Evolutionary conservation across 2,329 filamentous ascomycete genomes (phyloP).

Genomic region (Alternaria consortialis): DNA sequence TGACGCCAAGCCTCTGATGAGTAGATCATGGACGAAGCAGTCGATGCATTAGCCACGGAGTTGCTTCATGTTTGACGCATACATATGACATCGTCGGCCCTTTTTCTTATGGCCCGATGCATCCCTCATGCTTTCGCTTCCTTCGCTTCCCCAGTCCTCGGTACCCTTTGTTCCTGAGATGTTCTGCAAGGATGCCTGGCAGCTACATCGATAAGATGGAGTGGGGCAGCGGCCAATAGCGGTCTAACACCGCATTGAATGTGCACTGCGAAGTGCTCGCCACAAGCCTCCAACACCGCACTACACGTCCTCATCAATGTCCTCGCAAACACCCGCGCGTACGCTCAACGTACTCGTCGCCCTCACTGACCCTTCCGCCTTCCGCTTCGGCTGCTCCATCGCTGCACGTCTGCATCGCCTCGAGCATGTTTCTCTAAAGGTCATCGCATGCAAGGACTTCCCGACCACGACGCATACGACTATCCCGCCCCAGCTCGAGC

Average conservation of each 20-base stretch:
- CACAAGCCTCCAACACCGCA: constrained; percentile 12
- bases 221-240: constrained; percentile 33
- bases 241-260: constrained; percentile 25
- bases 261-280: constrained; percentile 1
- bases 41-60: neutral
- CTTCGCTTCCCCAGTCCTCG: neutral
- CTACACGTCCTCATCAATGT: constrained; percentile 25
- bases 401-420: constrained; percentile 74
- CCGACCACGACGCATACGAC: constrained; percentile 31
- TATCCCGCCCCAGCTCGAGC: constrained; percentile 39
- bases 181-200: neutral
- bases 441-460: constrained; percentile 43
- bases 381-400: constrained; percentile 71
- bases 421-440: constrained; percentile 65
- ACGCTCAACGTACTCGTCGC: constrained; percentile 66
- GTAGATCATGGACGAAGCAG: neutral
- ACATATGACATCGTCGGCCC: neutral
- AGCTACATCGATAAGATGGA: constrained; percentile 3
- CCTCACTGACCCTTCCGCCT: constrained; percentile 70
- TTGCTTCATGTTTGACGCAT: neutral
- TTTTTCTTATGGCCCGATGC: neutral
- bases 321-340: constrained; percentile 31
- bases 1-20: neutral
- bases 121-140: neutral
- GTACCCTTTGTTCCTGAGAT: neutral